A percentile compares a stretch with the other conserved stretches of the same genome.
Conservation (phyloP, 2,329 filamentous ascomycete genomes). For the Fusarium vanettenii region DNA sequence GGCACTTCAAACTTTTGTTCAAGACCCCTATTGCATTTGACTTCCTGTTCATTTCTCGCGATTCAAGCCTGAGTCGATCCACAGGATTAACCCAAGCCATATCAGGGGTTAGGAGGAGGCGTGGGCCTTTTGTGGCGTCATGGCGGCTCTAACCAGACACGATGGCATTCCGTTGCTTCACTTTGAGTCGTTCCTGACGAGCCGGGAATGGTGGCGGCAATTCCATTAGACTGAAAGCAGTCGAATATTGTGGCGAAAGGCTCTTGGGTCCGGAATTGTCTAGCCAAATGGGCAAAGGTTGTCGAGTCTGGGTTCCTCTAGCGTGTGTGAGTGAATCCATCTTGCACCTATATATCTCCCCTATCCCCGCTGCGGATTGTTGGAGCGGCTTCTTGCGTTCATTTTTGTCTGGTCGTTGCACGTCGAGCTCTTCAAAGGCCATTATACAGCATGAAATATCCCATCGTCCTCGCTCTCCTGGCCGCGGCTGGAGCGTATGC, state of each 20-base stretch:
- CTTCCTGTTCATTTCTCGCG: not conserved
- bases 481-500: not conserved
- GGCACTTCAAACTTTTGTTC: not conserved
- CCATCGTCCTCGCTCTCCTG: not conserved
- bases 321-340: not conserved
- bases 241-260: not conserved
- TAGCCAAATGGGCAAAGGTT: not conserved
- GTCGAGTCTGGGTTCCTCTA: not conserved
- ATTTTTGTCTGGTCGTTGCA: not conserved
- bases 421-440: not conserved
- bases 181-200: not conserved
- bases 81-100: not conserved
- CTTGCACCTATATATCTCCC: not conserved
- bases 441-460: conserved; percentile 2
- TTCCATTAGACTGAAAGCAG: not conserved
- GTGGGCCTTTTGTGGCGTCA: not conserved
- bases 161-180: not conserved
- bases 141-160: not conserved
- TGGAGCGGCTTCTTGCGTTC: not conserved
- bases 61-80: not conserved
- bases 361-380: too few species aligned
- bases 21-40: not conserved
- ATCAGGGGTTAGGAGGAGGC: not conserved
- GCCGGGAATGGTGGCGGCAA: not conserved
- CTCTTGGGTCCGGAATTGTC: not conserved